phyloP scores from a whole-genome alignment of 257 asterid species.

The Nicotiana attenuata region DNA sequence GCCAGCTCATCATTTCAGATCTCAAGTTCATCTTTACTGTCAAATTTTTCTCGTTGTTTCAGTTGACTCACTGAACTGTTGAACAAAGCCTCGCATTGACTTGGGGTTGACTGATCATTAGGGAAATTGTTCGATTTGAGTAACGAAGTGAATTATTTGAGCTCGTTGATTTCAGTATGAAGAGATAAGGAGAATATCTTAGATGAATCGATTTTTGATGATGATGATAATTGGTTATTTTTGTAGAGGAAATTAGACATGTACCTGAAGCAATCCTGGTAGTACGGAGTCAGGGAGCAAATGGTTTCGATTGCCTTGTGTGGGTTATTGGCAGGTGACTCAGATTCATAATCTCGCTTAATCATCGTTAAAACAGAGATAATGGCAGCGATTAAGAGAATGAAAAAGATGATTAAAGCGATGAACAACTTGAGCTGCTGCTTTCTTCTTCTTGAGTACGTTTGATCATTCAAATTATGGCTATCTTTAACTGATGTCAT shows the following conservation, averaged over 20 bases:
- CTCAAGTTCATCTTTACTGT: not conserved
- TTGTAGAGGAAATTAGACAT: not conserved
- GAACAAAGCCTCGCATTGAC: not conserved
- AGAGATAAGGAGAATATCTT: not conserved
- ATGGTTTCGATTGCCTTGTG: not conserved
- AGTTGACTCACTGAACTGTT: not conserved
- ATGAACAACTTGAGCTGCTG: not conserved
- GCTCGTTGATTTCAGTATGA: not conserved
- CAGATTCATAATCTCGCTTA: slow-evolving; percentile 2
- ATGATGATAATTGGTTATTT: not conserved
- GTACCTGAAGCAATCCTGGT: not conserved
- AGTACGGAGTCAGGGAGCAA: not conserved
- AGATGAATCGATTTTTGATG: not conserved
- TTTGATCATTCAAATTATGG: not conserved
- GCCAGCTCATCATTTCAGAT: not conserved
- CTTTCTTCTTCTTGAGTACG: not conserved
- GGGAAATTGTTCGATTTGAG: not conserved
- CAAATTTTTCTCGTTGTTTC: not conserved
- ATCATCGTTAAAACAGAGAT: slow-evolving; percentile 6
- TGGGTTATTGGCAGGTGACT: slow-evolving; percentile 2
- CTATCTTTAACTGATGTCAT: not conserved
- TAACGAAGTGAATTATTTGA: not conserved
- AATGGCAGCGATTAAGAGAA: not conserved
- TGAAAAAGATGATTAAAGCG: not conserved
- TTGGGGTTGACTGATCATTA: not conserved